A percentile compares a stretch with the other conserved stretches of the same genome.
Evolutionary conservation across 2,329 filamentous ascomycete species (phyloP).

Genomic region (Tolypocladium endophyticum): DNA sequence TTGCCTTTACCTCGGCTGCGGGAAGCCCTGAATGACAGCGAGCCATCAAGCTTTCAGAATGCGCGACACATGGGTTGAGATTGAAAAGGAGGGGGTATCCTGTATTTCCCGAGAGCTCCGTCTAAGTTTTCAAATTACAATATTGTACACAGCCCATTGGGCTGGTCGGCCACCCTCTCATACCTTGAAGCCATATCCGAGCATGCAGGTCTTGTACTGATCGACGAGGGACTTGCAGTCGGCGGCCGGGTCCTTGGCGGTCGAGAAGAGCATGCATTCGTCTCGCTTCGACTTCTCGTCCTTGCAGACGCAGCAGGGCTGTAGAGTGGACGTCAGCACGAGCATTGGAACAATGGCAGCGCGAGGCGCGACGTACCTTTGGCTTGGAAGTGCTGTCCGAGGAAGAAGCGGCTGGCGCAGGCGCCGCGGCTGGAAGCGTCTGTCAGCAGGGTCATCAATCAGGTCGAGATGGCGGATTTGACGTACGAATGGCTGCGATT

Average conservation of each 20-base stretch:
- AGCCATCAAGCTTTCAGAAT: neutral
- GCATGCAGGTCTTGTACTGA: constrained; percentile 87
- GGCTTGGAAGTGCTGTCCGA: constrained; percentile 27
- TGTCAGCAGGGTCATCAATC: neutral
- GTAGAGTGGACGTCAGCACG: constrained; percentile 1
- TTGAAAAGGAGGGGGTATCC: neutral
- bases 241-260: constrained; percentile 65
- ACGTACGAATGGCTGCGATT: constrained; percentile 15
- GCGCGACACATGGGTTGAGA: neutral
- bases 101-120: constrained; percentile 4
- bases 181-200: constrained; percentile 77
- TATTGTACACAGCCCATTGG: constrained; percentile 12
- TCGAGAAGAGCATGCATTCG: constrained; percentile 98
- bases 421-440: neutral
- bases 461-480: neutral
- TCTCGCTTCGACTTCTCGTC: constrained; percentile 86
- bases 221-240: constrained; percentile 78
- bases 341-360: constrained; percentile 1
- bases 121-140: constrained; percentile 5
- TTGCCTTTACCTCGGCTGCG: neutral
- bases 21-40: neutral
- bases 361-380: constrained; percentile 22
- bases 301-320: constrained; percentile 98
- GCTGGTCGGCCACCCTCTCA: constrained; percentile 16
- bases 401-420: constrained; percentile 9